Evolutionary conservation across 306 rosid genomes (phyloP), one percentile per base, ranked within the genome.

Genomic region (Quillaja saponaria): DNA sequence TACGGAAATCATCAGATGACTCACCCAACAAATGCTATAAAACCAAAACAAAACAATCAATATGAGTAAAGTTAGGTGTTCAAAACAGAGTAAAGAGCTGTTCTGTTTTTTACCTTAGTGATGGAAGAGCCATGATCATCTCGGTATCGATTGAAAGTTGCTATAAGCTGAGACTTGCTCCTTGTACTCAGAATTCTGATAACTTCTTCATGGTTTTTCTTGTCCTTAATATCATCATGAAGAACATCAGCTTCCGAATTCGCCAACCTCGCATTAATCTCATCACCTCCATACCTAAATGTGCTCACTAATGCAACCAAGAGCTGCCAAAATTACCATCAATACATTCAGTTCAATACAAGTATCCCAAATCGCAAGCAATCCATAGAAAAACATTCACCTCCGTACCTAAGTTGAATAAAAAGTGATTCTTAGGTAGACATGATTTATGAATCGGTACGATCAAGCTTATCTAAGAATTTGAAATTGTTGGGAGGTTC

Each of bases 181-280:
- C 96, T 84, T 28, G 96, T 91, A 8, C 79, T 85, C 13, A 88
- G 76, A 41, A 85, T 85, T 76, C 96, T 84, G 18, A 84, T 85
- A 5, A 84, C 71, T 76, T 87, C 96, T 42, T 84, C 91, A 66
- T 61, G 39, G 35, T 68, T 64, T 10, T 58, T 68, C 51, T 76
- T 87, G 16, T 74, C 71, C 64, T 85, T 87, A 40, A 87, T 72
- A 37, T 89, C 84, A 33, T 76, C 77, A 39, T 82, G 87, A 76
- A 91, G 83, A 33, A 80, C 55, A 42, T 70, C 84, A 58, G 96
- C 87, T 66, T 91, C 97, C 2, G 62, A 49, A 68, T 85, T 68
- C 42, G 86, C 90, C 44, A 80, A 61, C 21, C 60, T 72, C 14
- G 49, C 72, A 69, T 78, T 78, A 7, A 84, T 55, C 57, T 84